These are phyloP conservation scores for Castanospermum australe DNA, from an alignment of 306 rosid species.

Conservation along the genomic window DNA sequence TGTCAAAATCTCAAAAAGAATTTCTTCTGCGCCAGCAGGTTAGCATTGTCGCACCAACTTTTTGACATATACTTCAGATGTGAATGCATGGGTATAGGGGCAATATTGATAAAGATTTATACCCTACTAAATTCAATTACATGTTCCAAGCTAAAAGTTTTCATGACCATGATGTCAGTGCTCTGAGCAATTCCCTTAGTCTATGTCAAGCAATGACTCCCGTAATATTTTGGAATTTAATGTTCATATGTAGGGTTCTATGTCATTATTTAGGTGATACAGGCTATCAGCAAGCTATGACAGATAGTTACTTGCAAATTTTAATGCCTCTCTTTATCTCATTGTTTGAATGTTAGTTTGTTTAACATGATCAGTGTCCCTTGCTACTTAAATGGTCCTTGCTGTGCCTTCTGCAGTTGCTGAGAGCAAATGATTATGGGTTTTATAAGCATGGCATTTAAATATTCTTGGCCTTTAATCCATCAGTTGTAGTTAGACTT, in stretches of 20 bases:
- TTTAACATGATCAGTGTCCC: neutral
- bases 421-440: neutral
- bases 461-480: slow-evolving; percentile 12
- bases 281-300: neutral
- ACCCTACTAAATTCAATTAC: neutral
- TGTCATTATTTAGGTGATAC: slow-evolving; percentile 8
- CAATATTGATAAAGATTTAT: slow-evolving; percentile 5
- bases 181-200: slow-evolving; percentile 8
- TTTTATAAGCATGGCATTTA: slow-evolving; percentile 8
- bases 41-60: slow-evolving; percentile 29
- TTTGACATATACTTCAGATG: slow-evolving; percentile 15
- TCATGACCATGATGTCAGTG: slow-evolving; percentile 15
- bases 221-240: neutral
- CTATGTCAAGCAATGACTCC: slow-evolving; percentile 1
- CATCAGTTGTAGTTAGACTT: neutral
- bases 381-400: slow-evolving; percentile 12
- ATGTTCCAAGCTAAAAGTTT: neutral
- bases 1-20: slow-evolving; percentile 97
- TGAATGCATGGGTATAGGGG: neutral
- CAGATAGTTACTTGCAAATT: slow-evolving; percentile 18
- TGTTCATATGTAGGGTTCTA: neutral
- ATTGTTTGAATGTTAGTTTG: slow-evolving; percentile 10
- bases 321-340: slow-evolving; percentile 15
- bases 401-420: neutral
- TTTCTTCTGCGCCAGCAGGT: slow-evolving; percentile 99